Conservation (phyloP, 352 stramenopile genomes). For the Globisporangium alternatum region DNA sequence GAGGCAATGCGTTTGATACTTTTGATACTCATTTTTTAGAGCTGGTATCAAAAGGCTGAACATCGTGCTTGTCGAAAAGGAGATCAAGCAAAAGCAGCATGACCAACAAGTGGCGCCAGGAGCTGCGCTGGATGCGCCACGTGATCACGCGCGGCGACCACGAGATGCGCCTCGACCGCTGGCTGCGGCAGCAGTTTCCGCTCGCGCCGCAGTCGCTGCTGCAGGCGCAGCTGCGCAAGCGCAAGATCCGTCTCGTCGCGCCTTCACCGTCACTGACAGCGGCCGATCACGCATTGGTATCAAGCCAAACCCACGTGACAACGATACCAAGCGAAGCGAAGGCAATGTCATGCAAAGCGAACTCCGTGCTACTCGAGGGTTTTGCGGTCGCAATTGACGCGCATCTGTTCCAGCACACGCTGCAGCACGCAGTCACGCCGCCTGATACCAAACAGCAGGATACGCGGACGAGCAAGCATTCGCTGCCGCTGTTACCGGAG, state of each 20-base stretch:
- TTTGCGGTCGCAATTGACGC: constrained; percentile 51
- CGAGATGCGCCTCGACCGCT: constrained; percentile 67
- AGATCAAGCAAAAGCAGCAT: not conserved
- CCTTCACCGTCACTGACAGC: no score
- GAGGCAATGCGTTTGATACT: no score
- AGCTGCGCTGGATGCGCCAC: constrained; percentile 53
- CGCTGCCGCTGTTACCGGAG: not conserved
- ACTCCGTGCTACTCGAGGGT: constrained; percentile 37
- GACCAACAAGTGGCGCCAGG: constrained; percentile 26
- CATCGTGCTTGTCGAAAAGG: not conserved
- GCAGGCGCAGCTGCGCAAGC: constrained; percentile 61
- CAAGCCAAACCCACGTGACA: not conserved
- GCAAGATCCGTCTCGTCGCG: constrained; percentile 53
- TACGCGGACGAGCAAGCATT: not conserved
- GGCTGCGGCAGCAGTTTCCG: constrained; percentile 56
- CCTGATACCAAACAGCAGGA: not conserved
- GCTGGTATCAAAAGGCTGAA: not conserved
- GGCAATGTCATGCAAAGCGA: constrained; percentile 20
- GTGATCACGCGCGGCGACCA: constrained; percentile 40
- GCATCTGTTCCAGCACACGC: constrained; percentile 32
- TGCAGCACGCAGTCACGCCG: constrained; percentile 16
- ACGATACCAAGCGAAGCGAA: not conserved
- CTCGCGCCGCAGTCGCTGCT: constrained; percentile 50
- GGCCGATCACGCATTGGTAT: not conserved
- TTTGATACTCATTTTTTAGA: not conserved